These are phyloP conservation scores for Pseudoturritis turrita DNA, from an alignment of 345 rosid species.

Conservation along the genomic window DNA sequence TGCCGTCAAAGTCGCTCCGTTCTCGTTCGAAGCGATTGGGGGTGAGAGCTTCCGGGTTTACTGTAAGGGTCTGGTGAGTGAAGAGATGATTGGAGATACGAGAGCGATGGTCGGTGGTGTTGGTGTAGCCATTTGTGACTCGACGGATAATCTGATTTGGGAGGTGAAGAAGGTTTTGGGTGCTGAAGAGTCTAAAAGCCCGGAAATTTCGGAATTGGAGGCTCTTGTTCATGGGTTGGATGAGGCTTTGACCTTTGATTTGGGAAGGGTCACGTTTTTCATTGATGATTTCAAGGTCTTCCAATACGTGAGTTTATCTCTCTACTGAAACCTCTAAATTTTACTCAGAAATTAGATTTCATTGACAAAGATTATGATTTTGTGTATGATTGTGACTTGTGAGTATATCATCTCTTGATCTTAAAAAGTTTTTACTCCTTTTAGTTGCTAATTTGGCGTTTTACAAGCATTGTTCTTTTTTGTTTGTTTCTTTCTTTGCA, in stretches of 20 bases:
- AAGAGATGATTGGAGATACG: slow-evolving; percentile 36
- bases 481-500: background rate
- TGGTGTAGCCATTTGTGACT: slow-evolving; percentile 56
- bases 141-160: slow-evolving; percentile 38
- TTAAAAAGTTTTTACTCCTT: background rate
- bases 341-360: background rate
- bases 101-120: slow-evolving; percentile 38
- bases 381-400: slow-evolving; percentile 1
- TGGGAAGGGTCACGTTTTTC: slow-evolving; percentile 39
- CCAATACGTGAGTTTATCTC: slow-evolving; percentile 45
- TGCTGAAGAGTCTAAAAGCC: slow-evolving; percentile 27
- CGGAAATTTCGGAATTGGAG: slow-evolving; percentile 37
- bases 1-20: background rate
- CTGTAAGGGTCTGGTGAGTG: slow-evolving; percentile 39
- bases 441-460: slow-evolving; percentile 11
- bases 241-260: slow-evolving; percentile 54
- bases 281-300: slow-evolving; percentile 38
- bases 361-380: background rate
- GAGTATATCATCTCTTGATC: background rate
- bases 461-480: background rate
- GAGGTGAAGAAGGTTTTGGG: slow-evolving; percentile 36
- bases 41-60: slow-evolving; percentile 27
- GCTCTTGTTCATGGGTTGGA: slow-evolving; percentile 62
- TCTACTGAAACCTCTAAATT: background rate
- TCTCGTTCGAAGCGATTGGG: background rate